These are phyloP conservation scores for Silene noctiflora DNA, from an alignment of 179 eudicot genomes.

Conservation along the genomic window DNA sequence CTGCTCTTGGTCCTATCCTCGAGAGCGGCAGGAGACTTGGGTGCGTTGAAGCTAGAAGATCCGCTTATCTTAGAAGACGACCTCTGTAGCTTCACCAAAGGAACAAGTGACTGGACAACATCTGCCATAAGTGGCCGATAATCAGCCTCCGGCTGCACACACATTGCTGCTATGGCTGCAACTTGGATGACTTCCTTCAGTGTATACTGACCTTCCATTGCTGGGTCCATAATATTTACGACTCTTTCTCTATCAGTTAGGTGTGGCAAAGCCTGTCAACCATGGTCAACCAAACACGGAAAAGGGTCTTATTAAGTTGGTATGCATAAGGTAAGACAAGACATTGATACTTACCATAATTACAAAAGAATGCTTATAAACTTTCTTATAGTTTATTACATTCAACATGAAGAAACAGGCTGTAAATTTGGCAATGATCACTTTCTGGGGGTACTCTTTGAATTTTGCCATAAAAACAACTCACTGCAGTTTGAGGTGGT, in stretches of 20 bases:
- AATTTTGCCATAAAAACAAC: too few relatives aligned
- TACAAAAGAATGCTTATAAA: not conserved
- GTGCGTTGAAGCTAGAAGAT: slow-evolving; percentile 37
- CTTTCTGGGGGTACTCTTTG: too few relatives aligned
- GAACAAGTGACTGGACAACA: slow-evolving; percentile 87
- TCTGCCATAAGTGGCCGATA: slow-evolving; percentile 96
- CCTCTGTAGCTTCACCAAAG: slow-evolving; percentile 62
- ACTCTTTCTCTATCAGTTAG: slow-evolving; percentile 87
- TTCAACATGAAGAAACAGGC: too few relatives aligned
- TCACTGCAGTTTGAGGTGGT: not conserved
- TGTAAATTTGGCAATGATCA: too few relatives aligned
- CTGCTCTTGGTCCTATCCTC: slow-evolving; percentile 13
- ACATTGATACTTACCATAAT: too few relatives aligned
- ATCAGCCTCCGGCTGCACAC: slow-evolving; percentile 91
- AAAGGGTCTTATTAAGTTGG: not conserved
- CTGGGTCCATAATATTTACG: slow-evolving; percentile 77
- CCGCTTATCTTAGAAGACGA: slow-evolving; percentile 35
- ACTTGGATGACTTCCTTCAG: slow-evolving; percentile 88
- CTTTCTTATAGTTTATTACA: not conserved
- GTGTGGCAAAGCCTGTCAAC: slow-evolving; percentile 66
- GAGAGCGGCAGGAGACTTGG: slow-evolving; percentile 39
- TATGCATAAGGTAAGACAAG: not conserved
- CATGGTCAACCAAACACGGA: slow-evolving; percentile 10
- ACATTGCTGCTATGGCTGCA: slow-evolving; percentile 95
- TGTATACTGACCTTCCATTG: slow-evolving; percentile 73